These are phyloP conservation scores for Cryptosporidium felis DNA, from an alignment of 169 alveolate genomes.

Conservation along the genomic window DNA sequence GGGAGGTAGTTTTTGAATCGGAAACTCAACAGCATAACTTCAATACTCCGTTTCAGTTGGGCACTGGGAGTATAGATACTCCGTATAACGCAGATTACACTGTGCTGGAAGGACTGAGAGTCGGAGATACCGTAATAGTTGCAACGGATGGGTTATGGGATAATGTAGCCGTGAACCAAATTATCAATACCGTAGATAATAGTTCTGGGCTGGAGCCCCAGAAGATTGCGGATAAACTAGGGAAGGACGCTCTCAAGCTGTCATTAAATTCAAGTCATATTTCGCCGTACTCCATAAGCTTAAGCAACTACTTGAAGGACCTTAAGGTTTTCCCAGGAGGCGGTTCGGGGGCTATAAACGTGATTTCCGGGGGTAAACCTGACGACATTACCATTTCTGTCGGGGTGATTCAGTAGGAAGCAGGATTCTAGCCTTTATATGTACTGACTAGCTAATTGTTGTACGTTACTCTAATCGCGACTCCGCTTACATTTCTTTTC, in stretches of 20 bases:
- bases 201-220: constrained; percentile 6
- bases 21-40: constrained; percentile 48
- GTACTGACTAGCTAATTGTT: neutral
- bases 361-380: constrained; percentile 56
- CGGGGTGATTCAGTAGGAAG: constrained; percentile 19
- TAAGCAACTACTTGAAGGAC: neutral
- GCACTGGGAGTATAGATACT: constrained; percentile 44
- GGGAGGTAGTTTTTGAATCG: constrained; percentile 16
- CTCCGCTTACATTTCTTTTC: constrained; percentile 32
- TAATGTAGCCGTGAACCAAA: neutral
- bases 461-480: constrained; percentile 13
- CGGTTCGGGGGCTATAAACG: too few relatives aligned
- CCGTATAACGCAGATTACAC: constrained; percentile 29
- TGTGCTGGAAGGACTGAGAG: neutral
- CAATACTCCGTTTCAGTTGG: constrained; percentile 45
- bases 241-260: constrained; percentile 5
- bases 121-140: constrained; percentile 28
- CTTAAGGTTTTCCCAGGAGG: too few relatives aligned
- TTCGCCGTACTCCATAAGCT: constrained; percentile 21
- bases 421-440: neutral
- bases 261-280: neutral
- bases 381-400: constrained; percentile 44
- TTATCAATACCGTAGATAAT: constrained; percentile 7
- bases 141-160: constrained; percentile 72
- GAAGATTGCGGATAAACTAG: constrained; percentile 45